Conservation (phyloP, 495 filamentous ascomycete species). For the Sordaria brevicollis region DNA sequence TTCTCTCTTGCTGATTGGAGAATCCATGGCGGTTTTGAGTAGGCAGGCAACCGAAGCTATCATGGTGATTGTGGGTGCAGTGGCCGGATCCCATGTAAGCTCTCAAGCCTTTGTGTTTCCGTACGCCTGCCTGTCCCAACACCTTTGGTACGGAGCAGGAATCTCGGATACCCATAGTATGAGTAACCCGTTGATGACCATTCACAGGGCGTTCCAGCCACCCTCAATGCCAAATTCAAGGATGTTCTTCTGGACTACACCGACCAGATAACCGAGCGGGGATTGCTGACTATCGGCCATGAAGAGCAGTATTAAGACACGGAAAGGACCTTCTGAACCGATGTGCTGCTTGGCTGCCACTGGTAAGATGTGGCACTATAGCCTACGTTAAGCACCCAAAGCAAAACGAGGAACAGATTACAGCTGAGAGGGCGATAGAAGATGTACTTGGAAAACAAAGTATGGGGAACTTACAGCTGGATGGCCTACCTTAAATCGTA, state of each 20-base stretch:
- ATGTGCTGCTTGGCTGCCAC: not conserved
- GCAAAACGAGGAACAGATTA: not conserved
- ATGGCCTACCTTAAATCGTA: not conserved
- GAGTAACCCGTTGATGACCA: not conserved
- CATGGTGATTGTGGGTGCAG: not conserved
- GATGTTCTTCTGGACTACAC: not conserved
- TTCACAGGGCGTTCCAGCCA: not conserved
- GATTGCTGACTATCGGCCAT: not conserved
- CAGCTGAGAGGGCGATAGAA: not conserved
- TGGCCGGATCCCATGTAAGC: not conserved
- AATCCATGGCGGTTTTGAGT: not conserved
- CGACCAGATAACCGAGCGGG: not conserved
- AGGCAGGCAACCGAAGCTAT: not conserved
- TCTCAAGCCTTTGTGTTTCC: not conserved
- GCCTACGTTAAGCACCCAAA: not conserved
- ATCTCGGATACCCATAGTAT: not conserved
- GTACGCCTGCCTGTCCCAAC: not conserved
- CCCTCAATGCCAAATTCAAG: not conserved
- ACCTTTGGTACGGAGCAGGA: not conserved
- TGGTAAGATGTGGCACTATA: not conserved
- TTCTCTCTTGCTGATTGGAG: not conserved
- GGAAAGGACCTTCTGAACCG: not conserved
- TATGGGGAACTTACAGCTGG: not conserved
- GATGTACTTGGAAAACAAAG: not conserved
- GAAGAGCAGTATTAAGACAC: not conserved